Percentiles rank a stretch among this genome's conserved stretches.
phyloP scores from a whole-genome alignment of 2,329 filamentous ascomycete genomes.

The Xenoacremonium recifei region DNA sequence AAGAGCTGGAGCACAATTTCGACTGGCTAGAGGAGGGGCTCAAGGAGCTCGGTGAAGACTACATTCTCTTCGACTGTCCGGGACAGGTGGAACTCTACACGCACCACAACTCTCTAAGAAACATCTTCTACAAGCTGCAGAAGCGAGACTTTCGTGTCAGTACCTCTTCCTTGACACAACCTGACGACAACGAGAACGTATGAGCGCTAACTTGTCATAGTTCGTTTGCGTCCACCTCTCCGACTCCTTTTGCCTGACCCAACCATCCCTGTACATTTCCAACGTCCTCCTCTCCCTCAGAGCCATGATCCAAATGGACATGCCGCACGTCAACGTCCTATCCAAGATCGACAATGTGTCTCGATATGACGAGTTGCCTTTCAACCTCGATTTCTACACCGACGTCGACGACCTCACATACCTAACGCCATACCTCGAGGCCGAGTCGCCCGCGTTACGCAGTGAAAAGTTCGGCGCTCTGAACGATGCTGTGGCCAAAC shows the following conservation, averaged over 20 bases:
- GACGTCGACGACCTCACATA: constrained; percentile 92
- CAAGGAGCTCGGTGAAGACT: constrained; percentile 81
- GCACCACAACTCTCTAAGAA: constrained; percentile 86
- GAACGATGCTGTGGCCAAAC: constrained; percentile 80
- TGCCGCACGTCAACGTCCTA: constrained; percentile 91
- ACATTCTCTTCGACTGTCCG: constrained; percentile 92
- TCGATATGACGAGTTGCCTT: constrained; percentile 81
- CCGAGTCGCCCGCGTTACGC: constrained; percentile 69
- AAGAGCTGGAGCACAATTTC: constrained; percentile 91
- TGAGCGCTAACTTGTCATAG: constrained; percentile 45
- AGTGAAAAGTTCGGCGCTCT: constrained; percentile 78
- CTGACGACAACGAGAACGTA: background rate
- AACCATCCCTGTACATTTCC: constrained; percentile 92
- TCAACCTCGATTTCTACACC: constrained; percentile 96
- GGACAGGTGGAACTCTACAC: constrained; percentile 97
- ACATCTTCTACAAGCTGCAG: constrained; percentile 87
- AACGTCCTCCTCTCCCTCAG: constrained; percentile 89
- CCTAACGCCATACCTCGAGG: constrained; percentile 75
- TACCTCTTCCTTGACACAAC: no score
- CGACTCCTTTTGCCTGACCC: constrained; percentile 89
- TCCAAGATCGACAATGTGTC: constrained; percentile 96
- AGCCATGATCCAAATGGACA: constrained; percentile 97
- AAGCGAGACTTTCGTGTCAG: constrained; percentile 89
- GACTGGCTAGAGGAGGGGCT: constrained; percentile 87
- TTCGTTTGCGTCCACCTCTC: constrained; percentile 91